Percentiles rank a stretch among this genome's conserved stretches.
Evolutionary conservation across 768 basidiomycete species (phyloP).

Genomic region (Chalciporus piperatus): DNA sequence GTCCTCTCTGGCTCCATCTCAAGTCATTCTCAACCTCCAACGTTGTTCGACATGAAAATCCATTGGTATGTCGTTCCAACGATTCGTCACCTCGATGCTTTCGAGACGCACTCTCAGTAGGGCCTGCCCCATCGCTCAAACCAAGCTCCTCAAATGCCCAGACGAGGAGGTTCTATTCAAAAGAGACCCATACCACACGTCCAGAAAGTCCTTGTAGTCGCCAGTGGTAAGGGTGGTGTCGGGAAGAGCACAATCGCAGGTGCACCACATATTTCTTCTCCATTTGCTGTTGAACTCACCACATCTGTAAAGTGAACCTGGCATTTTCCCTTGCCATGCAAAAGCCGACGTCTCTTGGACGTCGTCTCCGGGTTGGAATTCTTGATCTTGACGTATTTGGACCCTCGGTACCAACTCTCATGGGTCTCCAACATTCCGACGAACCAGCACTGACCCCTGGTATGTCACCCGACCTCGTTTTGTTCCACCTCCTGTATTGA

Average conservation of each 20-base stretch:
- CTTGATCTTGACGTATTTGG: conserved; percentile 97
- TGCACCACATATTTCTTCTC: conserved; percentile 31
- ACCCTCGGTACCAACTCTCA: conserved; percentile 88
- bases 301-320: conserved; percentile 60
- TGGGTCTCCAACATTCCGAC: conserved; percentile 77
- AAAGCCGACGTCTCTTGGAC: conserved; percentile 29
- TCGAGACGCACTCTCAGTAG: conserved; percentile 25
- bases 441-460: conserved; percentile 77
- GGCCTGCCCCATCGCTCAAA: conserved; percentile 32
- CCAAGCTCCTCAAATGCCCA: conserved; percentile 58
- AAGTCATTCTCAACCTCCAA: conserved; percentile 19
- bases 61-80: conserved; percentile 40
- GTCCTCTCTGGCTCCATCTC: neutral
- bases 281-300: conserved; percentile 5
- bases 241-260: conserved; percentile 94
- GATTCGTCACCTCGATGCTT: neutral
- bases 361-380: conserved; percentile 70
- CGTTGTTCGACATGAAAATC: conserved; percentile 47
- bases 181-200: conserved; percentile 69
- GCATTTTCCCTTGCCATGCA: conserved; percentile 67
- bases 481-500: neutral
- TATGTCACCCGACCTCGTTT: conserved; percentile 32
- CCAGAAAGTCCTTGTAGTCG: conserved; percentile 77
- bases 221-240: conserved; percentile 94
- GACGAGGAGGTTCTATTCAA: conserved; percentile 49